Percentiles rank a stretch among this genome's conserved stretches.
Conservation (phyloP, 345 rosid genomes). For the Nephelium lappaceum region DNA sequence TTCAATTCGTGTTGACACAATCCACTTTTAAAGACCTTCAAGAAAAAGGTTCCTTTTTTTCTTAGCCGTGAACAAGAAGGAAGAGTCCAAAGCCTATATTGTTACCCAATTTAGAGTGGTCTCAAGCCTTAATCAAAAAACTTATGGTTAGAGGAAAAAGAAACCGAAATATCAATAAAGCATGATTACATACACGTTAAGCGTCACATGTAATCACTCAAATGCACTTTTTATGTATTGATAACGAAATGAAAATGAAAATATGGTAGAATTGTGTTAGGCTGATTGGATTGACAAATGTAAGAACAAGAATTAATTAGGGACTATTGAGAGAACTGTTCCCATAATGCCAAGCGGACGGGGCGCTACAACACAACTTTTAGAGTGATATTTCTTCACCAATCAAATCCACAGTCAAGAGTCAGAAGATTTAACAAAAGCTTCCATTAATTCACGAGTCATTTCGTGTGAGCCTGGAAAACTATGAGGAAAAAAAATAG, state of each 20-base stretch:
- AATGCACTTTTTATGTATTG: not conserved
- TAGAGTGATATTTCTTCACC: constrained; percentile 18
- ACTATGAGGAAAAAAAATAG: not conserved
- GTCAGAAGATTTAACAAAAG: not conserved
- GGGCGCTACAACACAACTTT: constrained; percentile 2
- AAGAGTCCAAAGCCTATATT: no score
- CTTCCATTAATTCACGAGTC: constrained; percentile 26
- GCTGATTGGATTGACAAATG: not conserved
- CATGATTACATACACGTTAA: not conserved
- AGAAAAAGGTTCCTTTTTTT: no score
- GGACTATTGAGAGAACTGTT: not conserved
- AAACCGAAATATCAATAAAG: not conserved
- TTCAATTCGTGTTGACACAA: no score
- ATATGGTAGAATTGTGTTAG: not conserved
- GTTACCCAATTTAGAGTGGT: not conserved
- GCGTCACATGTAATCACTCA: not conserved
- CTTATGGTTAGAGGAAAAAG: not conserved
- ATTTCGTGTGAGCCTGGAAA: constrained; percentile 17
- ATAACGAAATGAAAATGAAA: constrained; percentile 3
- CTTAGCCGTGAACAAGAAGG: no score
- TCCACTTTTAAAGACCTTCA: no score
- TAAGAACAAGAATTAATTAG: not conserved
- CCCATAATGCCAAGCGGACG: constrained; percentile 2
- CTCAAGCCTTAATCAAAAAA: not conserved
- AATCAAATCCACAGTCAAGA: not conserved